Percentiles rank a stretch among this genome's conserved stretches.
phyloP scores from a whole-genome alignment of 176 grass and related monocot species.

The Coix lacrymajobi region DNA sequence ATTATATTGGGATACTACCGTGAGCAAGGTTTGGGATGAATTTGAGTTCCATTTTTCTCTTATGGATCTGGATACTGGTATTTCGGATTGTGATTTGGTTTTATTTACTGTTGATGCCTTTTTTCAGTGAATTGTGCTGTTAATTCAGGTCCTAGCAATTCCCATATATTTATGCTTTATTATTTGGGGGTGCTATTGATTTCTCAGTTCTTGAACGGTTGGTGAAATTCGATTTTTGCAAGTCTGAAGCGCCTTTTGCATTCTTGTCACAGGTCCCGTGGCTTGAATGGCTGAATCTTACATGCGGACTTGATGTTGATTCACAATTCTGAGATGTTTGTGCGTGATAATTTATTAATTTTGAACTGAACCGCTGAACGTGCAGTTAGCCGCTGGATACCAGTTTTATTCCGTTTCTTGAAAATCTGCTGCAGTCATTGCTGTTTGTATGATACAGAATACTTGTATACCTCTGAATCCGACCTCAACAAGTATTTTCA shows the following conservation, averaged over 20 bases:
- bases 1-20: no score
- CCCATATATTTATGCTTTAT: background rate
- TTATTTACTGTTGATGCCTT: background rate
- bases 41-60: no score
- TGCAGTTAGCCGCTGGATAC: no score
- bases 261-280: no score
- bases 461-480: no score
- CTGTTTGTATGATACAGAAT: no score
- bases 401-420: no score
- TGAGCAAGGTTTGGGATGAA: no score
- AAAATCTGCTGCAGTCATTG: no score
- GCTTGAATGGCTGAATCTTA: background rate
- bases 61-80: no score
- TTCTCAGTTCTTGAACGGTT: background rate
- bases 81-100: background rate
- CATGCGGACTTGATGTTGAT: background rate
- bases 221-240: background rate
- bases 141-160: background rate
- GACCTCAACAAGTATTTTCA: no score
- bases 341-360: background rate
- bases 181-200: background rate
- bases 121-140: background rate
- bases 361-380: background rate
- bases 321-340: background rate
- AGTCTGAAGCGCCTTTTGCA: background rate